phyloP scores from a whole-genome alignment of 2,329 filamentous ascomycete genomes.

The Colletotrichum lupini region DNA sequence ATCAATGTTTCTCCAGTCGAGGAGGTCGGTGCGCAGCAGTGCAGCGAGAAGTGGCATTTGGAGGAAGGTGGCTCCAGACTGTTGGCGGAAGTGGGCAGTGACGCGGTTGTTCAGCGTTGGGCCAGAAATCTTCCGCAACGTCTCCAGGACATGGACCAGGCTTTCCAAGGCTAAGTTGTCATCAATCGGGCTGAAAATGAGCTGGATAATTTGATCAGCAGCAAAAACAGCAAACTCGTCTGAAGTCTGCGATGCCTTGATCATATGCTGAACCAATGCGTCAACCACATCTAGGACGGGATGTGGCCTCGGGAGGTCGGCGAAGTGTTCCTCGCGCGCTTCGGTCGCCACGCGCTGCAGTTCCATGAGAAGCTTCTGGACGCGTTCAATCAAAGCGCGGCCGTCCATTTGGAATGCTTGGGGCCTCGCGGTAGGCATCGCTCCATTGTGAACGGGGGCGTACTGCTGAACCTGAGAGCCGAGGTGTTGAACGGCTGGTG shows the following conservation, averaged over 20 bases:
- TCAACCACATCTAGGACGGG: slow-evolving; percentile 72
- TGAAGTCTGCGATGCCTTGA: slow-evolving; percentile 70
- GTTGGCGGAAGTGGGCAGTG: slow-evolving; percentile 65
- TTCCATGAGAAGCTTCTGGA: slow-evolving; percentile 68
- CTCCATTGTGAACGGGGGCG: slow-evolving; percentile 60
- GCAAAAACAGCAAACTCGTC: slow-evolving; percentile 70
- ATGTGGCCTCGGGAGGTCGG: slow-evolving; percentile 68
- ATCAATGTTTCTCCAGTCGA: slow-evolving; percentile 75
- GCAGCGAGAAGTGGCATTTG: slow-evolving; percentile 68
- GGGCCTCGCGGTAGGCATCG: slow-evolving; percentile 61
- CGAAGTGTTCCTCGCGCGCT: slow-evolving; percentile 68
- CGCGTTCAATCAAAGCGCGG: slow-evolving; percentile 62
- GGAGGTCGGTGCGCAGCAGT: slow-evolving; percentile 67
- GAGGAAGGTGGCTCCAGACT: slow-evolving; percentile 66
- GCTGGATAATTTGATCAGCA: slow-evolving; percentile 67
- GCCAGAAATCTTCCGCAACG: slow-evolving; percentile 68
- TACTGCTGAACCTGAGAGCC: slow-evolving; percentile 66
- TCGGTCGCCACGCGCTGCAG: slow-evolving; percentile 65
- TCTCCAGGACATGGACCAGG: slow-evolving; percentile 71
- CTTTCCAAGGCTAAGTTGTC: slow-evolving; percentile 70
- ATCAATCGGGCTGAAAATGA: slow-evolving; percentile 66
- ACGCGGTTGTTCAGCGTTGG: slow-evolving; percentile 66
- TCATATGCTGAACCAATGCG: slow-evolving; percentile 69
- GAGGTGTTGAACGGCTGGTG: slow-evolving; percentile 62
- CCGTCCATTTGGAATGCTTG: slow-evolving; percentile 62